Evolutionary conservation across 2,329 filamentous ascomycete species (phyloP).

Genomic region (Aspergillus transmontanensis): DNA sequence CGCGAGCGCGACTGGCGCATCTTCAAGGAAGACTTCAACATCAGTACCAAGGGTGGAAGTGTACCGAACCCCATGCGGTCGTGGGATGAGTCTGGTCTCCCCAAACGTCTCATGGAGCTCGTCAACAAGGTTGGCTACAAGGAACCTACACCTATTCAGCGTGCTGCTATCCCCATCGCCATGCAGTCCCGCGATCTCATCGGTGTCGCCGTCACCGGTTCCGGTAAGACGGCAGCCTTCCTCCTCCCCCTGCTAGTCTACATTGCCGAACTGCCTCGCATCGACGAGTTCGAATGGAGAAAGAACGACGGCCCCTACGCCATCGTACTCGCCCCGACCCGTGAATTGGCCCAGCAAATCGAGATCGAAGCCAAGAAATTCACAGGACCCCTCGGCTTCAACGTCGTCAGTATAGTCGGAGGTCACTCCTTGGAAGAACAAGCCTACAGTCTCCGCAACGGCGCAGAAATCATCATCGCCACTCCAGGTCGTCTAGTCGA

Average conservation of each 20-base stretch:
- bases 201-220: conserved; percentile 95
- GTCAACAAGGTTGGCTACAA: conserved; percentile 84
- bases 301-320: conserved; percentile 96
- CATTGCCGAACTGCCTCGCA: conserved; percentile 83
- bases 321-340: conserved; percentile 94
- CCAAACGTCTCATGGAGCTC: conserved; percentile 75
- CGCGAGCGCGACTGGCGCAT: conserved; percentile 98
- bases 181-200: conserved; percentile 93
- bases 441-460: conserved; percentile 83
- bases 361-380: conserved; percentile 94
- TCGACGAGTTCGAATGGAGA: conserved; percentile 78
- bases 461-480: conserved; percentile 97
- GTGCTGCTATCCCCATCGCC: conserved; percentile 93
- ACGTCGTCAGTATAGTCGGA: conserved; percentile 95
- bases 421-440: conserved; percentile 95
- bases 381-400: conserved; percentile 85
- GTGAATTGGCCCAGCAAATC: conserved; percentile 97
- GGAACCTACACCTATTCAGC: conserved; percentile 88
- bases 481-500: conserved; percentile 96
- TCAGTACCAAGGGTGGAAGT: conserved; percentile 85
- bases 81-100: conserved; percentile 84
- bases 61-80: conserved; percentile 96
- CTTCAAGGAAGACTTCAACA: conserved; percentile 99
- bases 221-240: conserved; percentile 96
- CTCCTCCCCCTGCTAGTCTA: conserved; percentile 89